These are phyloP conservation scores for Coemansia sp. DNA, from an alignment of 192 early-diverging fungal genomes.

Conservation along the genomic window DNA sequence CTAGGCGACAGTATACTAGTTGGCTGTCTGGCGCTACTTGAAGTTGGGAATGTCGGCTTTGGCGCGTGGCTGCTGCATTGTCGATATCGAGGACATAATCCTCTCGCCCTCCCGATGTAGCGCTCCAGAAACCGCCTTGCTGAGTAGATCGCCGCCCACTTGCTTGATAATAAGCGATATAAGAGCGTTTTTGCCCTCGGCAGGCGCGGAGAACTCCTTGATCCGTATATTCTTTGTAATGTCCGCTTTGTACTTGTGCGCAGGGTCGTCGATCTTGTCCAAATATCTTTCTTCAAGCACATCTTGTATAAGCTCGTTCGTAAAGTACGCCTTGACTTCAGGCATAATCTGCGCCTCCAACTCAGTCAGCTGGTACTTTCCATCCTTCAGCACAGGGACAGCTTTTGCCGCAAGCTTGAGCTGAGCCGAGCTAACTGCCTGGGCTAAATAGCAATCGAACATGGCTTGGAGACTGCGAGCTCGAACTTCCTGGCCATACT, in stretches of 20 bases:
- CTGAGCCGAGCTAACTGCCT: slow-evolving; percentile 2
- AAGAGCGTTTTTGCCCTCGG: background rate
- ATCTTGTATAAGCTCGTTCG: background rate
- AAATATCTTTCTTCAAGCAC: background rate
- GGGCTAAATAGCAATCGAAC: background rate
- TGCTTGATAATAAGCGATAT: background rate
- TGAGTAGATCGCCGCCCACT: background rate
- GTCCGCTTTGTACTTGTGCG: slow-evolving; percentile 16
- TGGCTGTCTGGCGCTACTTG: too few species aligned
- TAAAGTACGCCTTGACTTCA: background rate
- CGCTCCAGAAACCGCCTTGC: background rate
- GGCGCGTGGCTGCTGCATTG: background rate
- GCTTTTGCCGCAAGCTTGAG: background rate
- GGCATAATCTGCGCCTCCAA: background rate
- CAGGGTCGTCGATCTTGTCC: background rate
- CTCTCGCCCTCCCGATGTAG: background rate
- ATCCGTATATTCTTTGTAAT: slow-evolving; percentile 48
- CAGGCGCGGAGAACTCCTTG: slow-evolving; percentile 51
- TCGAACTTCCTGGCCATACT: slow-evolving; percentile 20
- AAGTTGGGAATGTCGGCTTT: background rate
- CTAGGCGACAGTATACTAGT: too few species aligned
- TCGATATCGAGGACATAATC: background rate
- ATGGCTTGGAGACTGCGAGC: background rate
- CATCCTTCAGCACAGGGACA: background rate
- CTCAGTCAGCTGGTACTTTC: background rate